A percentile compares a stretch with the other conserved stretches of the same genome.
Evolutionary conservation across 2,329 filamentous ascomycete species (phyloP).

Genomic region (Dactylellina parvicollis): DNA sequence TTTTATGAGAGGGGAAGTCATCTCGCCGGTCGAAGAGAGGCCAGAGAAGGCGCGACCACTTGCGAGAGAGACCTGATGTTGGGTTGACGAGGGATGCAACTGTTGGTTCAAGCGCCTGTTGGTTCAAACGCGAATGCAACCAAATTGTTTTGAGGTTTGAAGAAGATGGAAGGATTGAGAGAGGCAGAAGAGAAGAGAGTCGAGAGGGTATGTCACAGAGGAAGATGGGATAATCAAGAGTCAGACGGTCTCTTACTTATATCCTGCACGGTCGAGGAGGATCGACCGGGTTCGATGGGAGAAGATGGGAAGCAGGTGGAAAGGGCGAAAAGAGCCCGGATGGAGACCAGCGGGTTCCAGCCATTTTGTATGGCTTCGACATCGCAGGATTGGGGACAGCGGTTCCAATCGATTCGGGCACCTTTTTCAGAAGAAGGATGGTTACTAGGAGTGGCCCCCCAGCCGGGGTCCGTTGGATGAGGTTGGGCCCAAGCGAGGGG

Average conservation of each 20-base stretch:
- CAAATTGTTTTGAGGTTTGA: too few relatives aligned
- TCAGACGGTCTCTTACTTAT: constrained; percentile 27
- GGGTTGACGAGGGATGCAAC: too few relatives aligned
- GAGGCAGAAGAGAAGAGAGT: not conserved
- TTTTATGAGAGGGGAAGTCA: constrained; percentile 5
- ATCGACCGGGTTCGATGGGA: not conserved
- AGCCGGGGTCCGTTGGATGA: constrained; percentile 15
- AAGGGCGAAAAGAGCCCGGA: not conserved
- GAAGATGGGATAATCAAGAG: not conserved
- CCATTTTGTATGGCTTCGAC: constrained; percentile 45
- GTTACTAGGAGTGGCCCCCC: not conserved
- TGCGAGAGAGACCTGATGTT: too few relatives aligned
- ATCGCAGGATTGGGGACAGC: not conserved
- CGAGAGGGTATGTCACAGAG: not conserved
- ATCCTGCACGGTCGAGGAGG: not conserved
- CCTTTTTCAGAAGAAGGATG: too few relatives aligned
- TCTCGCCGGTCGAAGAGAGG: too few relatives aligned
- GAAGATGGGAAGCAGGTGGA: not conserved
- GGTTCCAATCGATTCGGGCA: not conserved
- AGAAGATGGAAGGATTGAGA: not conserved
- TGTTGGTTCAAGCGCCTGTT: too few relatives aligned
- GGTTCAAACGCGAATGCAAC: not conserved
- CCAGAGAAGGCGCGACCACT: too few relatives aligned
- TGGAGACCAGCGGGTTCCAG: constrained; percentile 34
- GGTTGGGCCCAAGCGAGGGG: constrained; percentile 50